Evolutionary conservation across 306 rosid genomes (phyloP).

Genomic region (Sesbania bispinosa): DNA sequence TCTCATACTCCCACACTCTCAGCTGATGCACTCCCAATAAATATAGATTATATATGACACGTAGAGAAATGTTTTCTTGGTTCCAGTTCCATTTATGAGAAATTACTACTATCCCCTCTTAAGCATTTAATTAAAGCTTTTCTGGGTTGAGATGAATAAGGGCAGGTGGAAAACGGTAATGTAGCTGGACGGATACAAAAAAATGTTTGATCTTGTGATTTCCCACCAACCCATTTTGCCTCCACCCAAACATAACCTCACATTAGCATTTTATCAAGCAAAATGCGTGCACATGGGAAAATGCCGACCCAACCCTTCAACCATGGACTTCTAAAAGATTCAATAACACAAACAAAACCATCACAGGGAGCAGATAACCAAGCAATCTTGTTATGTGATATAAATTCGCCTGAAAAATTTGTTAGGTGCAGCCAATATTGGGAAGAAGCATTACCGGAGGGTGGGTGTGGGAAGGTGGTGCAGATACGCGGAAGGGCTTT

Average conservation of each 20-base stretch:
- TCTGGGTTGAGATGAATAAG: background rate
- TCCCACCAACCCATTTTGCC: background rate
- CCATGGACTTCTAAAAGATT: background rate
- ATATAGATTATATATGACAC: too few relatives aligned
- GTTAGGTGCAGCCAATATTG: background rate
- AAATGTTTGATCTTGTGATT: background rate
- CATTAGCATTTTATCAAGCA: conserved; percentile 48
- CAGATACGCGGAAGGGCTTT: conserved; percentile 52
- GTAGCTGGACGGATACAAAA: background rate
- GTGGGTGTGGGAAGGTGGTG: conserved; percentile 48
- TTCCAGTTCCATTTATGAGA: background rate
- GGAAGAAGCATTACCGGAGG: conserved; percentile 47
- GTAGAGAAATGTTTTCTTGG: background rate
- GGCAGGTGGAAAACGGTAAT: background rate
- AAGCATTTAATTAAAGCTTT: background rate
- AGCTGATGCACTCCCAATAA: background rate
- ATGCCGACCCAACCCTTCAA: background rate
- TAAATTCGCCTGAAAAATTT: background rate
- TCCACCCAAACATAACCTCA: background rate
- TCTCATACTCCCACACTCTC: background rate
- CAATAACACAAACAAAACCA: background rate
- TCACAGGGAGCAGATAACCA: background rate
- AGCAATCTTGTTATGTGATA: background rate
- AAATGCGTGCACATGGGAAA: conserved; percentile 28
- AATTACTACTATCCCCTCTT: background rate